Conservation (phyloP, 768 basidiomycete genomes). For the Candolleomyces aberdarensis region DNA sequence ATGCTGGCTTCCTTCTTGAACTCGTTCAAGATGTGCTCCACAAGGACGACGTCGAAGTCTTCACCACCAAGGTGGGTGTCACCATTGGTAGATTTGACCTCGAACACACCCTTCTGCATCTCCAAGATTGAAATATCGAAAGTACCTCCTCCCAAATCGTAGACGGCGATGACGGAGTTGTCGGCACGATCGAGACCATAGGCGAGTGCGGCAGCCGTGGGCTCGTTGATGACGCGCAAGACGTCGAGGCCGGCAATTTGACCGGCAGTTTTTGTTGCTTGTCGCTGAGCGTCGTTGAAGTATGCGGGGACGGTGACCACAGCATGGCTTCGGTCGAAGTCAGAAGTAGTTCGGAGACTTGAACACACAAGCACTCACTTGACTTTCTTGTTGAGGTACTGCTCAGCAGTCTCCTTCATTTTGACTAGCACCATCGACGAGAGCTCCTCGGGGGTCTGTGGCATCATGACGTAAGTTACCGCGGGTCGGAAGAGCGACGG, state of each 20-base stretch:
- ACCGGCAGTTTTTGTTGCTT: conserved; percentile 97
- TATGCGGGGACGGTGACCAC: conserved; percentile 97
- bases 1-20: conserved; percentile 93
- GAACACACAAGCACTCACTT: conserved; percentile 58
- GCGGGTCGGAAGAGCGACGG: neutral
- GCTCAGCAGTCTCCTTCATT: conserved; percentile 95
- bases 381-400: conserved; percentile 88
- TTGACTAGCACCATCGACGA: conserved; percentile 87
- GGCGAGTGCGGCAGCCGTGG: conserved; percentile 95
- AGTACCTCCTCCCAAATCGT: conserved; percentile 97
- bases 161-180: conserved; percentile 90
- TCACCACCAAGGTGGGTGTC: conserved; percentile 97
- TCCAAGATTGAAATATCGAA: conserved; percentile 99
- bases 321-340: conserved; percentile 51
- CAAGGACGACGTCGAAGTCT: conserved; percentile 91
- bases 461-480: conserved; percentile 12
- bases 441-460: conserved; percentile 77
- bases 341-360: conserved; percentile 1
- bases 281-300: conserved; percentile 97
- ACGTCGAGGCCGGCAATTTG: conserved; percentile 97
- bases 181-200: conserved; percentile 93
- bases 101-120: conserved; percentile 99
- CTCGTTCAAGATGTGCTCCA: conserved; percentile 80
- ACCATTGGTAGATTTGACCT: conserved; percentile 99
- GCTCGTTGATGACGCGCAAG: conserved; percentile 97